Base-by-base conservation (phyloP, 192 early-diverging fungal species). In the Dissophora ornata region DNA sequence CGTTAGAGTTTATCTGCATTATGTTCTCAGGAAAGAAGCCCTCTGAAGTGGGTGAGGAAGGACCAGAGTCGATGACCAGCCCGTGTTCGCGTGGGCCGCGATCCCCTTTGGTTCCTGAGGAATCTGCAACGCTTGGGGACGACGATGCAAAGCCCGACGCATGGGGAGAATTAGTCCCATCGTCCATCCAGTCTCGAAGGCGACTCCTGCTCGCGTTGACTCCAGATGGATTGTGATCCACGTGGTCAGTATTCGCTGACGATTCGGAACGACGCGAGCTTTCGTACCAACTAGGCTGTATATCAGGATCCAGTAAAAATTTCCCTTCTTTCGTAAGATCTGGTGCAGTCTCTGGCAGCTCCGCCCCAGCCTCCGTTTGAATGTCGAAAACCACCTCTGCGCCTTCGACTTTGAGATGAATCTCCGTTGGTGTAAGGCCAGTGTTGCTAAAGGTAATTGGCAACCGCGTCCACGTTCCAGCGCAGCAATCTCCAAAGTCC, bases 401-500 rank as follows among this genome's bases (percentile, higher is more conserved):
- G 16, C 81, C 82, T 34, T 88, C 87, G 28, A 81, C 81, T 44
- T 65, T 82, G 51, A 98, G 92, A 34, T 85, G 85, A 44, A 99
- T 84, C 28, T 94, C 93, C 4, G 97, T 77, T 0, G 91, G 84
- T 10, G 75, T 56, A 12, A 93, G 91, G 40, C 91, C 87, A 19
- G 95, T 81, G 70, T 97, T 99, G 32, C 88, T 91, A 30, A 99
- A 75, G 1, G 91, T 82, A 6, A 98, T 79, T 41, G 90, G 86
- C 66, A 93, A 88, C 56, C 87, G 88, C 22, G 89, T 90, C 92
- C 94, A 93, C n/a, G 84, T 66, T n/a, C 96, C 96, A 40, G 94
- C 92, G 62, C 87, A 90, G 69, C 96, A 97, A 65, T 98, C 95
- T 40, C 95, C 95, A 86, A 99, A 99, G 71, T 98, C 95, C 25